phyloP scores from a whole-genome alignment of 2,329 filamentous ascomycete species.

The Venturia nashicola region DNA sequence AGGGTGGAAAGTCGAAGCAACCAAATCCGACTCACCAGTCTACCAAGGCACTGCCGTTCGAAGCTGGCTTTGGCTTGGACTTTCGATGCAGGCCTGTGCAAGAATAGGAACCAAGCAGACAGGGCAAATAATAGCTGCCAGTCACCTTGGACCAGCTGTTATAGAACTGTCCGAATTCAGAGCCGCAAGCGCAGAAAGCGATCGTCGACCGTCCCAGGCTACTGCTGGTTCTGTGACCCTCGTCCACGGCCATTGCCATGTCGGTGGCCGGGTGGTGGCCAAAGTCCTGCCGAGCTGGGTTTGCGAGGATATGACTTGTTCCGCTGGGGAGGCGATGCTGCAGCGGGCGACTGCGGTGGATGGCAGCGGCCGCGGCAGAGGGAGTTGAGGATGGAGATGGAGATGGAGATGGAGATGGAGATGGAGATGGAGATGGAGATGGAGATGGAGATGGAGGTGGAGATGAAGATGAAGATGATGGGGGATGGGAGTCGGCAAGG shows the following conservation, averaged over 20 bases:
- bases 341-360: background rate
- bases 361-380: background rate
- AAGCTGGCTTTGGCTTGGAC: slow-evolving; percentile 18
- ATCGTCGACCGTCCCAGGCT: slow-evolving; percentile 14
- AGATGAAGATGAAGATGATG: background rate
- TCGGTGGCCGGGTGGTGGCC: background rate
- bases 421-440: background rate
- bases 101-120: slow-evolving; percentile 22
- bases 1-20: background rate
- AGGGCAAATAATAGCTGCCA: slow-evolving; percentile 22
- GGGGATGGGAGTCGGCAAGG: background rate
- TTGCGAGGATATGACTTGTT: background rate
- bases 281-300: background rate
- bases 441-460: too few relatives aligned
- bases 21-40: slow-evolving; percentile 23
- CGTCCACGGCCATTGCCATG: background rate
- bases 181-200: slow-evolving; percentile 20
- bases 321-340: background rate
- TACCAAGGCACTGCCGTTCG: slow-evolving; percentile 20
- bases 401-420: background rate
- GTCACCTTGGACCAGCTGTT: slow-evolving; percentile 25
- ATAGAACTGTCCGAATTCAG: slow-evolving; percentile 22
- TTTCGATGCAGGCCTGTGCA: slow-evolving; percentile 15
- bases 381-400: background rate
- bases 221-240: slow-evolving; percentile 4